phyloP scores from a whole-genome alignment of 177 flowering plant species.

The Vitis hybrid region DNA sequence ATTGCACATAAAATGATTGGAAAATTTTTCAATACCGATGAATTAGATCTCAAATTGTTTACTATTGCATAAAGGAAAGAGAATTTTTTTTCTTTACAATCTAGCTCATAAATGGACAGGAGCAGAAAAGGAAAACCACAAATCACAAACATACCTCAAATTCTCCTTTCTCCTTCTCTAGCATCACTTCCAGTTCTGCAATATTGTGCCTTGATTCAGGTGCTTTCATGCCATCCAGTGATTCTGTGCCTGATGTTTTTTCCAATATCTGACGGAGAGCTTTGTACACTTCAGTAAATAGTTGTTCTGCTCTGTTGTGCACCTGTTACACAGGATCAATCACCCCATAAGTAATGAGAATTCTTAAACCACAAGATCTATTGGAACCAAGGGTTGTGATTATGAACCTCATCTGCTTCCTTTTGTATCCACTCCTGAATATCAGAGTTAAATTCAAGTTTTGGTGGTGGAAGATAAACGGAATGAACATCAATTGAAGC shows the following conservation, averaged over 20 bases:
- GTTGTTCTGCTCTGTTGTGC: conserved; percentile 39
- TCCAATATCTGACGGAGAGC: conserved; percentile 46
- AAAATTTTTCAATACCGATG: too few relatives aligned
- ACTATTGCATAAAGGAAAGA: too few relatives aligned
- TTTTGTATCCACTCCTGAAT: conserved; percentile 68
- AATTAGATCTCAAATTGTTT: too few relatives aligned
- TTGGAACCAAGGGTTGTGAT: background rate
- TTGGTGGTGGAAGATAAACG: conserved; percentile 72
- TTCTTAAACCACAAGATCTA: background rate
- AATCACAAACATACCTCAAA: conserved; percentile 54
- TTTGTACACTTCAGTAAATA: conserved; percentile 62
- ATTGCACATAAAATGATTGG: too few relatives aligned
- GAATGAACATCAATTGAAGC: conserved; percentile 86
- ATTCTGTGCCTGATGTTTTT: conserved; percentile 29
- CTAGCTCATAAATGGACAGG: too few relatives aligned
- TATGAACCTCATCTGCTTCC: conserved; percentile 69
- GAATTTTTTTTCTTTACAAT: too few relatives aligned
- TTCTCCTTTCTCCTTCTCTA: conserved; percentile 59
- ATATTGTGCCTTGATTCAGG: conserved; percentile 41
- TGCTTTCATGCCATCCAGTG: conserved; percentile 23
- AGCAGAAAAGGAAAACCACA: background rate
- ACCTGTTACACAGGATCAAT: conserved; percentile 41
- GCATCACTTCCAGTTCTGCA: conserved; percentile 50
- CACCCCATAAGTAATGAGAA: background rate
- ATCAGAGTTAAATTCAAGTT: conserved; percentile 59